Evolutionary conservation across 768 basidiomycete genomes (phyloP).

Genomic region (Collybia sp.): DNA sequence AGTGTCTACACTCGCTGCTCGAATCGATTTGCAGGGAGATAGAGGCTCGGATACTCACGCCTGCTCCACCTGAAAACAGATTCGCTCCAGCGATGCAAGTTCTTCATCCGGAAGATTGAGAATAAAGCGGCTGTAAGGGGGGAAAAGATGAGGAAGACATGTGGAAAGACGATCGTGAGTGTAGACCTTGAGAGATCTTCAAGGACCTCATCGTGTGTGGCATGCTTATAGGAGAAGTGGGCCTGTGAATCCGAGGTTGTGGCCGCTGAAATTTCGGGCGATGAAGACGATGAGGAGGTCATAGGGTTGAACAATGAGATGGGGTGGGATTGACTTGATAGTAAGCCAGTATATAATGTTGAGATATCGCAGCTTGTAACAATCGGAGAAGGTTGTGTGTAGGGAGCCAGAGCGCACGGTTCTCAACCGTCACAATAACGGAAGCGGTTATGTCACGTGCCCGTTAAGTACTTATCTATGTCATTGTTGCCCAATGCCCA

Average conservation of each 20-base stretch:
- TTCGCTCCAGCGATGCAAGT: constrained; percentile 83
- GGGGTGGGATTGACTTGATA: constrained; percentile 7
- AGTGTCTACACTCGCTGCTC: constrained; percentile 59
- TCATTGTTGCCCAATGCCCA: too few species aligned
- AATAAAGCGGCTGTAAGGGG: constrained; percentile 75
- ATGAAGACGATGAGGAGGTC: constrained; percentile 77
- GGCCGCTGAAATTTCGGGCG: constrained; percentile 62
- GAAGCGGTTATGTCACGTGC: too few species aligned
- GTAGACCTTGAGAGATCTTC: constrained; percentile 85
- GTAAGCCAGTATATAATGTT: background rate
- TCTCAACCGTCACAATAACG: too few species aligned
- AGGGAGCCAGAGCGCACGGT: too few species aligned
- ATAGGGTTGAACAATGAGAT: constrained; percentile 30
- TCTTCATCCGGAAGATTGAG: constrained; percentile 95
- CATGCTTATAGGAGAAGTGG: constrained; percentile 61
- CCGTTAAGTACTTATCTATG: too few species aligned
- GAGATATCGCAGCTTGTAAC: background rate
- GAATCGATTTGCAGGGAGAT: constrained; percentile 7
- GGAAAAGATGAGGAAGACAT: constrained; percentile 4
- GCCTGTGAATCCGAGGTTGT: constrained; percentile 28
- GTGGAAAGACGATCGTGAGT: constrained; percentile 3
- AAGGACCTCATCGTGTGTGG: constrained; percentile 79
- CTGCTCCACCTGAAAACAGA: constrained; percentile 99
- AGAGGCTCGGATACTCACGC: constrained; percentile 57
- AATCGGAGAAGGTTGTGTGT: too few species aligned